Evolutionary conservation across 2,329 filamentous ascomycete species (phyloP), one percentile per base, ranked within the genome.

Genomic region (Parastagonospora avenae): DNA sequence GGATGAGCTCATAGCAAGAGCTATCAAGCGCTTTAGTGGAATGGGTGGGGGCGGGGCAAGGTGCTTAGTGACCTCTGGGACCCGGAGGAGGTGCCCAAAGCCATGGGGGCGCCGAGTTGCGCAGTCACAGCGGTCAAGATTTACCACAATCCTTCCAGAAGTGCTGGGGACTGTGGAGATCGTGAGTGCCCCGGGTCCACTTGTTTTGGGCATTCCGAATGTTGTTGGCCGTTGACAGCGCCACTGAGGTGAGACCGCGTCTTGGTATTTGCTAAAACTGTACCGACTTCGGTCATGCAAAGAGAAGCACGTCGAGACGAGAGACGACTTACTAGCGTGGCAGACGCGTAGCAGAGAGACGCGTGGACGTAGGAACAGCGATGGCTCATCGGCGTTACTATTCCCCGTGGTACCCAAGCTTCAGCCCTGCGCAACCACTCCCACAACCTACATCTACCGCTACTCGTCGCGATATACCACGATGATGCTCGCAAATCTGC

Each of bases 401-500:
- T 60, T 50, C 40, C 40, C 59, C 54, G 57, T 14, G 43, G 37
- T 31, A 37, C 36, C 32, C 38, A 48, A 55, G 59, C 56, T 54
- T 44, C 46, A 30, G 19, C 19, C 19, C 19, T 24, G 19, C 19
- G 19, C 19, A 32, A 31, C 42, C 19, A 19, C 16, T 43, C 48
- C 52, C 46, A 54, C 48, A 12, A 40, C 36, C 39, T 37, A 46
- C 56, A 50, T 39, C 36, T 27, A 32, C 15, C 43, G 15, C 42
- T 47, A 31, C 29, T 35, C 28, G 42, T 29, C 46, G 46, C 10
- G 48, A 33, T 44, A 42, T 41, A 40, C 52, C 60, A 70, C 50
- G 8, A 78, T 77, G 76, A 64, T 73, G 36, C 57, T 73, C 50
- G 53, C 67, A 45, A 63, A 62, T 35, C 63, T 73, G 16, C 48